A percentile compares a stretch with the other conserved stretches of the same genome.
phyloP scores from a whole-genome alignment of 176 grass and related monocot genomes.

The Eleusine coracana region DNA sequence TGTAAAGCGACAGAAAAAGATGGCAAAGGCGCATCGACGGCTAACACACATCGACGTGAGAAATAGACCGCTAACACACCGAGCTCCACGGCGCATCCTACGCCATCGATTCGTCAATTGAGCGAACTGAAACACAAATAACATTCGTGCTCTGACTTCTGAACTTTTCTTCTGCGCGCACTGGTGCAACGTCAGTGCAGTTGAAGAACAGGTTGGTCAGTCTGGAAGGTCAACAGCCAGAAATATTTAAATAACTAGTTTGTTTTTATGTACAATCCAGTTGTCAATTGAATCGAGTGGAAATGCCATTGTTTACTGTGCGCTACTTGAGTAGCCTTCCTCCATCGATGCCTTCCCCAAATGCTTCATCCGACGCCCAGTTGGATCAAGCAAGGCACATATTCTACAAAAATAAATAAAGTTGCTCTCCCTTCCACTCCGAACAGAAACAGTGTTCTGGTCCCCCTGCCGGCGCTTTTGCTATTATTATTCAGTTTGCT shows the following conservation, averaged over 20 bases:
- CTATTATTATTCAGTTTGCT: background rate
- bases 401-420: background rate
- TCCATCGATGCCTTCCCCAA: conserved; percentile 36
- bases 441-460: background rate
- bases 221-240: conserved; percentile 37
- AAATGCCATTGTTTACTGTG: background rate
- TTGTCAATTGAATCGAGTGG: background rate
- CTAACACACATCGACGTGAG: too few relatives aligned
- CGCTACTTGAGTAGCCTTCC: conserved; percentile 13
- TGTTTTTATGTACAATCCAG: too few relatives aligned
- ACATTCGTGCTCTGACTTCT: conserved; percentile 8
- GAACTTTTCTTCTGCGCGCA: background rate
- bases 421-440: background rate
- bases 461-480: background rate
- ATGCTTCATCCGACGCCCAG: background rate
- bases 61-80: too few relatives aligned
- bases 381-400: conserved; percentile 30
- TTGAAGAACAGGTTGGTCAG: conserved; percentile 14
- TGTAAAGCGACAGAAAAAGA: too few relatives aligned
- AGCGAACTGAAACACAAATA: background rate
- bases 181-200: background rate
- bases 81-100: too few relatives aligned
- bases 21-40: too few relatives aligned
- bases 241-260: background rate
- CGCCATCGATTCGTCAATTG: too few relatives aligned